Evolutionary conservation across 139 green algal genomes (phyloP), one percentile per base, ranked within the genome.

Genomic region (Chlorella sp.): DNA sequence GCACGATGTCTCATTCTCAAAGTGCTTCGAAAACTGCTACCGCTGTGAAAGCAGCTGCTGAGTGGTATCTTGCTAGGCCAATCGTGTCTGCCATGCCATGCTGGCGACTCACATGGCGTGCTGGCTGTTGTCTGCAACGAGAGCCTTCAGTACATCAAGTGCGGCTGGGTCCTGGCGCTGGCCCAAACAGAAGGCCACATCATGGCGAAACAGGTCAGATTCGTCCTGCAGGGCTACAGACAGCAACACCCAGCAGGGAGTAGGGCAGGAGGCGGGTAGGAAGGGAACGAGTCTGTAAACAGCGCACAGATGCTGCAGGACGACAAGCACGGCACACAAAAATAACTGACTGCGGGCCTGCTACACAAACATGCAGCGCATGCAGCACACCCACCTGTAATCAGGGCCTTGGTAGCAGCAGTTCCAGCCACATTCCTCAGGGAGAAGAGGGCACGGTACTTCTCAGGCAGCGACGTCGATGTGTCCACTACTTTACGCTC

Each of bases 131-230:
- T 97, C 83, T 17, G 64, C 69, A 1, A 97, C 79, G 2, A 93
- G 77, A 2, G 26, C 49, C 17, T 71, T 84, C 5, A 97, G 81
- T 0, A 82, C 70, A 1, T 74, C 27, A 1, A 95, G 69, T 17
- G 91, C 89, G 4, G 80, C 79, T 2, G 85, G 49, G 62, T 96
- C 89, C 68, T 97, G 92, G 14, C 89, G 77, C 81, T 97, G 93
- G 1, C 93, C 93, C 49, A 97, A 42, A 73, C 87, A 94, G 74
- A 94, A 97, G 0, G 93, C 93, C 24, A 97, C 91, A 69, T 97
- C 93, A 69, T 97, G 93, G 10, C 91, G 77, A 67, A 97, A 93
- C 1, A 97, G 79, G 10, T 83, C 87, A 27, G 91, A 96, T 0
- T 74, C 29, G 73, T 94, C 89, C 61, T 86, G 81, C 5, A 96